Conservation (phyloP, 2,329 filamentous ascomycete species). For the Metarhizium anisopliae region DNA sequence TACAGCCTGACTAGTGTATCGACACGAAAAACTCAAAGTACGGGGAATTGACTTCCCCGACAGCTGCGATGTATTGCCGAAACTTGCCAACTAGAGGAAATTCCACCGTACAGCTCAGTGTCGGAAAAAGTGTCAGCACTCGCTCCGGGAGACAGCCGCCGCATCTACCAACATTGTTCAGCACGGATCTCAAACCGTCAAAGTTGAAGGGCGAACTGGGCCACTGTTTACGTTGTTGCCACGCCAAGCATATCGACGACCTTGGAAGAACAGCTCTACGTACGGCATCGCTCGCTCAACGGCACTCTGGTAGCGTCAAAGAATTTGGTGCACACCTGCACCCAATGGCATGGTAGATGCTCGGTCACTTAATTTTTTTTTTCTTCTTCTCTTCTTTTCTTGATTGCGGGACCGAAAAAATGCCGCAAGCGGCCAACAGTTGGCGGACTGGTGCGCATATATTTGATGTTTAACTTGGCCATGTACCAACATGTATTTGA, state of each 20-base stretch:
- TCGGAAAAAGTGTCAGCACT: no score
- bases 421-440: background rate
- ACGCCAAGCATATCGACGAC: background rate
- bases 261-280: background rate
- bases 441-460: background rate
- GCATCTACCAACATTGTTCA: no score
- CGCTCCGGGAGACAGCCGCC: no score
- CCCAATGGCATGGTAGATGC: background rate
- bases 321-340: background rate
- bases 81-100: no score
- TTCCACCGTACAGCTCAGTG: no score
- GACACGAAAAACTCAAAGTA: no score
- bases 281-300: background rate
- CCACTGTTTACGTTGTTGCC: background rate
- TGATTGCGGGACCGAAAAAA: background rate
- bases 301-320: background rate
- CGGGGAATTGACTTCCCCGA: no score
- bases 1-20: background rate
- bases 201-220: background rate
- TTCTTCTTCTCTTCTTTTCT: background rate
- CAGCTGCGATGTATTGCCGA: no score
- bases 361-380: background rate
- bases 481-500: no score
- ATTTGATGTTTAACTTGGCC: background rate
- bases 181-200: background rate